Evolutionary conservation across 2,329 filamentous ascomycete species (phyloP), one percentile per base, ranked within the genome.

Genomic region (Apiospora aurea): DNA sequence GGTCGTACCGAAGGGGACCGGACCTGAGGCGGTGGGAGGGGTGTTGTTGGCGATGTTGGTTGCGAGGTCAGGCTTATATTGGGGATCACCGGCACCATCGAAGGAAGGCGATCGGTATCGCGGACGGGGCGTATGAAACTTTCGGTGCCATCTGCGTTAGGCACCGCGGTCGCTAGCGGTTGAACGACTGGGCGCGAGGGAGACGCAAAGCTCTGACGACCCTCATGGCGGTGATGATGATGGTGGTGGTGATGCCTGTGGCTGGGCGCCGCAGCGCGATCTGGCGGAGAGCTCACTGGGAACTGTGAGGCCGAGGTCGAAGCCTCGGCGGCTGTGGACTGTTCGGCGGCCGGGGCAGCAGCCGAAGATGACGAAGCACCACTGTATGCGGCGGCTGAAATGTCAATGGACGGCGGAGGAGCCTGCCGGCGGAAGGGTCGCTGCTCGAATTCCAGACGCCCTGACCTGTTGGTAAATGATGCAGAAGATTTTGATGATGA

Each of bases 11-110:
- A 87, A 7, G 88, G 87, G 47, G 90, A 89, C 78, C 86, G 81
- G 73, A 88, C 80, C 83, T 92, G 91, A 38, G 91, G 85, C 1
- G 92, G 90, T 67, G 92, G 92, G 64, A 93, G 87, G 18, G 95
- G 95, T 0, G 95, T 97, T 8, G 94, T 96, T 0, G 95, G 95
- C 16, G 95, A 98, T 72, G 95, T 93, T 11, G 96, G 96, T 80
- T 97, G 95, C n/a, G 96, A 98, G 57, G 89, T 88, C 70, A 95
- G 84, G 70, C 93, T 92, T 14, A 88, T 86, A 74, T 34, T 51
- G 49, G 72, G 72, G 70, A 92, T 85, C 53, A 92, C 88, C 8
- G 92, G 89, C 64, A 92, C 86, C 91, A 96, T 97, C 70, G 93
- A 96, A 67, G 93, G 94, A 72, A 96, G 88, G 73, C 95, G 91